phyloP scores from a whole-genome alignment of 352 stramenopile species.

The Phytophthora nicotianae region DNA sequence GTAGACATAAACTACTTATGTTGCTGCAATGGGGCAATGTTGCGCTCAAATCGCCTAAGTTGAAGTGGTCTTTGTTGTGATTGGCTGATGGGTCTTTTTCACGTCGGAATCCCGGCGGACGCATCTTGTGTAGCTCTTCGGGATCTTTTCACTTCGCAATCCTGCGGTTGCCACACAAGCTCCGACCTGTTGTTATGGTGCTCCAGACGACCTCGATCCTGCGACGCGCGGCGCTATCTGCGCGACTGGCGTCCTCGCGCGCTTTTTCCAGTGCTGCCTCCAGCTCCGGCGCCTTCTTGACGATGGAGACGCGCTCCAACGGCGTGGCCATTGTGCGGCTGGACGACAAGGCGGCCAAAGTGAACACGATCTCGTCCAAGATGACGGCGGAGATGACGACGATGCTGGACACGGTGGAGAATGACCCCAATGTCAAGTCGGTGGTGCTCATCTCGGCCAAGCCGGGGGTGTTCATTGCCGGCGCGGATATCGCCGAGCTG shows the following conservation, averaged over 20 bases:
- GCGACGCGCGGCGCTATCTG: conserved; percentile 24
- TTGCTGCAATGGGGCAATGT: conserved; percentile 12
- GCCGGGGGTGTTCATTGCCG: conserved; percentile 97
- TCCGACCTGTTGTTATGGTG: conserved; percentile 21
- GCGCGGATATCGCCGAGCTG: conserved; percentile 98
- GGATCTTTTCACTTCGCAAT: conserved; percentile 39
- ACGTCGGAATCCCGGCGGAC: conserved; percentile 31
- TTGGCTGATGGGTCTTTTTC: conserved; percentile 26
- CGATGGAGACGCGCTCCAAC: conserved; percentile 85
- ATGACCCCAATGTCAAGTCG: conserved; percentile 93
- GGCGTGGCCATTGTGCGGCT: conserved; percentile 93
- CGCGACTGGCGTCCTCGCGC: conserved; percentile 17
- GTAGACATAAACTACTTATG: conserved; percentile 15
- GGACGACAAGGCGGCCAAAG: conserved; percentile 90
- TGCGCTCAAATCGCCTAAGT: conserved; percentile 4
- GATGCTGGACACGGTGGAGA: conserved; percentile 91
- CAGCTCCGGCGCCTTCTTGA: conserved; percentile 76
- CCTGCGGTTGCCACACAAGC: conserved; percentile 7
- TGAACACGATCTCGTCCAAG: conserved; percentile 94
- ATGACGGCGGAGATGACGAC: conserved; percentile 88
- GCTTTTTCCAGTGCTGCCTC: conserved; percentile 32
- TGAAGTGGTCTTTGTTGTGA: conserved; percentile 30
- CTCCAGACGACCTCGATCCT: conserved; percentile 38
- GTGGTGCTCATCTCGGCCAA: conserved; percentile 98
- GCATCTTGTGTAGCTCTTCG: background rate